These are phyloP conservation scores for Knufia fluminis DNA, from an alignment of 2,329 filamentous ascomycete species.

Conservation along the genomic window DNA sequence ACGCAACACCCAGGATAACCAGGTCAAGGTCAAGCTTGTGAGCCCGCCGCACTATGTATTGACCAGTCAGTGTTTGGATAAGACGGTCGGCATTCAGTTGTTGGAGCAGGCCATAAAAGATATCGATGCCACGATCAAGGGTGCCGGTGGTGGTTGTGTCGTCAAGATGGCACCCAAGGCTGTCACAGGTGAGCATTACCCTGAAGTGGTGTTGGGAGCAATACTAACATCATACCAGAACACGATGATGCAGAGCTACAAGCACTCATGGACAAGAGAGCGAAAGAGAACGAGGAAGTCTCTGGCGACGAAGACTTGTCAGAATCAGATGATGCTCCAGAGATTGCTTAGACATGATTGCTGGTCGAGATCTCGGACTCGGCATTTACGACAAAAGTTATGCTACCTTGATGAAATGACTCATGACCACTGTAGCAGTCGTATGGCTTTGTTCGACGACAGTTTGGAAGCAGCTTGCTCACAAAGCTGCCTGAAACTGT, in stretches of 20 bases:
- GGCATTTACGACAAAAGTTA: neutral
- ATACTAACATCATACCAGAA: constrained; percentile 41
- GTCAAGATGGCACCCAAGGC: constrained; percentile 99
- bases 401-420: neutral
- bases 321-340: constrained; percentile 77
- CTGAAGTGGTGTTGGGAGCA: neutral
- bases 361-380: neutral
- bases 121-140: constrained; percentile 71
- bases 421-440: too few species aligned
- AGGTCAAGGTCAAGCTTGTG: constrained; percentile 98
- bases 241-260: constrained; percentile 95
- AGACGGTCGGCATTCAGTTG: constrained; percentile 70
- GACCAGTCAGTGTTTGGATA: constrained; percentile 91
- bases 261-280: constrained; percentile 97
- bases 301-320: constrained; percentile 95
- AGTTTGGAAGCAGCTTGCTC: neutral
- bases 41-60: constrained; percentile 94
- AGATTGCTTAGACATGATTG: constrained; percentile 18
- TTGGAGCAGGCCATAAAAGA: constrained; percentile 85
- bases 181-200: constrained; percentile 50
- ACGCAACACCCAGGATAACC: constrained; percentile 80
- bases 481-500: neutral
- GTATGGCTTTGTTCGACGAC: too few species aligned
- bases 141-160: constrained; percentile 66
- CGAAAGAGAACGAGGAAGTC: constrained; percentile 95